Base-by-base conservation (phyloP, 352 stramenopile genomes). In the Phytophthora hibernalis region DNA sequence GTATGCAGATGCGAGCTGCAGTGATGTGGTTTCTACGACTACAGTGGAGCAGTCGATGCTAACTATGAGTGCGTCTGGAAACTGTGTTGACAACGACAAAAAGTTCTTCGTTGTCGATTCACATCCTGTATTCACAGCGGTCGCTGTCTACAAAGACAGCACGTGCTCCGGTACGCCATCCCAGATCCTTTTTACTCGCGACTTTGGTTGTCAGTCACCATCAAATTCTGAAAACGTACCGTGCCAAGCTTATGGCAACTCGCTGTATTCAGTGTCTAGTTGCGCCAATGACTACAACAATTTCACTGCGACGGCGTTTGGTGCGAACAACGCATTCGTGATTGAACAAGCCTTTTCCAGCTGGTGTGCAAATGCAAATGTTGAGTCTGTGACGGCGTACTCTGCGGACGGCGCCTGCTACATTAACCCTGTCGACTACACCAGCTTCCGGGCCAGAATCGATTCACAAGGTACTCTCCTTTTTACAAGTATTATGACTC, bases 151-250 rank as follows among this genome's bases (percentile, higher is more conserved):
- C 21, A 9, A 51, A 21, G 53, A 61, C 53, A 61, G 18, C 11
- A 31, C 53, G 2, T 61, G 53, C 12, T 61, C 53, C 16, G 53
- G 53, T 20, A 38, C 31, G 30, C 55, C 55, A 55, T 56, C 33
- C 5, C 18, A 56, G 31, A 24, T 64, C 31, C 49, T 26, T 18
- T 56, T 64, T 54, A 40, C 33, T 11, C 43, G 5, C 16, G 20
- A 38, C 24, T 30, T 63, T 24, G 55, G 3, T 3, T 63, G 55
- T 7, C n/a, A 37, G 7, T 18, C 10, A 48, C 18, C 20, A 10
- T 20, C 11, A 2, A 15, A 42, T 18, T 15, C 35, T 15, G 9
- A 24, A 28, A 18, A 48, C 16, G 16, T 9, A 30, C 13, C 55
- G 4, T 64, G 55, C 13, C 6, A 56, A 28, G 9, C 2, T 11